Conservation (phyloP, 768 basidiomycete genomes). For the Nidularia pulvinata region DNA sequence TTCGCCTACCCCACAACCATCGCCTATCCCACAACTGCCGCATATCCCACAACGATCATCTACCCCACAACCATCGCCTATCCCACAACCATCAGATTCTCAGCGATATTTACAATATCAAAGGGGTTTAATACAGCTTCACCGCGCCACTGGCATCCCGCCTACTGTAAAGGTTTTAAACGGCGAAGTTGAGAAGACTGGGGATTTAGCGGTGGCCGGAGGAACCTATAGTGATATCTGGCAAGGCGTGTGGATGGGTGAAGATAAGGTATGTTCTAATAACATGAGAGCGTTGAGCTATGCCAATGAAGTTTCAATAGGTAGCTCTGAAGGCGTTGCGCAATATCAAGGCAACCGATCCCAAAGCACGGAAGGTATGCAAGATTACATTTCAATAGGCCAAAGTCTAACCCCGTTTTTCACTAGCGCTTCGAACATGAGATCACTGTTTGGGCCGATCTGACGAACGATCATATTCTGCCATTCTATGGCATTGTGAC, state of each 20-base stretch:
- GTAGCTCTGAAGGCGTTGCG: constrained; percentile 59
- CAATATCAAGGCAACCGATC: constrained; percentile 40
- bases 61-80: constrained; percentile 15
- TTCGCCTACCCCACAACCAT: too few relatives aligned
- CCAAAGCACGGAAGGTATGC: constrained; percentile 37
- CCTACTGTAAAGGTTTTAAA: constrained; percentile 53
- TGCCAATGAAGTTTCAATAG: constrained; percentile 26
- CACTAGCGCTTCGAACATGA: constrained; percentile 56
- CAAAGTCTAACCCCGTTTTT: too few relatives aligned
- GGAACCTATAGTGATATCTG: constrained; percentile 58
- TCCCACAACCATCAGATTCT: constrained; percentile 16
- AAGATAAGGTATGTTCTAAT: constrained; percentile 38
- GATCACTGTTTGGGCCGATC: constrained; percentile 50
- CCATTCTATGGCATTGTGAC: constrained; percentile 60
- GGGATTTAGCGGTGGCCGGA: constrained; percentile 42
- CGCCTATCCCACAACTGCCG: constrained; percentile 11
- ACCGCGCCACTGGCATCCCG: constrained; percentile 48
- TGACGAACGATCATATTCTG: constrained; percentile 50
- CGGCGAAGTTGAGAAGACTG: constrained; percentile 42
- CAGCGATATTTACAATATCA: constrained; percentile 40
- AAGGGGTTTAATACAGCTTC: constrained; percentile 43
- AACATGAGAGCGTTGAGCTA: too few relatives aligned
- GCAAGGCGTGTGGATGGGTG: constrained; percentile 53
- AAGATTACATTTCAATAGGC: too few relatives aligned
- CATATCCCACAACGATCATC: too few relatives aligned